Base-by-base conservation (phyloP, 2,329 filamentous ascomycete species). In the Microcyclospora pomicola region DNA sequence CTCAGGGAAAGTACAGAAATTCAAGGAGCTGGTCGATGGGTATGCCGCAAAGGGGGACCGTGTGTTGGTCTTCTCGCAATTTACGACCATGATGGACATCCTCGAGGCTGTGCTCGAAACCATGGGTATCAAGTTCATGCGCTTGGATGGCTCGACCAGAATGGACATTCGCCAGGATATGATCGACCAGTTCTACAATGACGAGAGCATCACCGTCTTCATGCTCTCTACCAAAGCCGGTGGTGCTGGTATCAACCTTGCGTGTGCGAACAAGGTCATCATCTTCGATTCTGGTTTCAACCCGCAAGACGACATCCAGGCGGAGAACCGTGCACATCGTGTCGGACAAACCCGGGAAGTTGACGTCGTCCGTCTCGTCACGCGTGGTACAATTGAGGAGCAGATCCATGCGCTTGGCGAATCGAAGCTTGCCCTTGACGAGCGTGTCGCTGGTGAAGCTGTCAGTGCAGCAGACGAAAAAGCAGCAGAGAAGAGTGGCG, bases 211-310 rank as follows among this genome's bases (percentile, higher is more conserved):
- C 37, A 80, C 86, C 0, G 86, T 92, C 0, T 98, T 98, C 60
- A 72, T 98, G 47, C 73, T 98, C 5, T 91, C 83, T 1, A 98
- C 91, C 0, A 88, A 86, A 42, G 87, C 88, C 0, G 91, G 91
- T 37, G 91, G 91, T n/a, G 91, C 88, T 0, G 91, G 91, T 31
- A 92, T 98, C 65, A 98, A 98, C 60, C 65, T 98, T 38, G 91
- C 88, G 6, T 83, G 82, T 28, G 91, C 91, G 4, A 96, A 96
- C 66, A 96, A 95, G 62, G 88, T 98, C 49, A 76, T 98, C 60
- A 91, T 98, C 53, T 95, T 96, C 58, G 91, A 98, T 60, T 82
- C 82, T 46, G 84, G 80, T n/a, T 94, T 95, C 64, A 98, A 98
- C 51, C 91, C 91, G 0, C 91, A 98, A 56, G 88, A 96, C 49